Evolutionary conservation across 2,329 filamentous ascomycete genomes (phyloP).

Genomic region (Apiospora aurea): DNA sequence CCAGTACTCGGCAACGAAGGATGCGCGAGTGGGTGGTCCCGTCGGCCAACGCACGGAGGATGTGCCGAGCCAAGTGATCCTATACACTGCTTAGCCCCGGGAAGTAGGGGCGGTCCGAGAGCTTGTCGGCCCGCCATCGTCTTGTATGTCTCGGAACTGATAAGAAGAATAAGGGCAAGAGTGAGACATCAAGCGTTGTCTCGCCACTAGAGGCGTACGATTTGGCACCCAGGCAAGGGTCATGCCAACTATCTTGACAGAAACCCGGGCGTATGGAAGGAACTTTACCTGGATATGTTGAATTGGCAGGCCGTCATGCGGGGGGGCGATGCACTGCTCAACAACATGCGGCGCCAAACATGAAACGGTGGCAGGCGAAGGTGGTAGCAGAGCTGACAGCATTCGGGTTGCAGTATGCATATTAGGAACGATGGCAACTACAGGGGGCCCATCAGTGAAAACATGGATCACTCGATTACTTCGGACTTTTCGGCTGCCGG

Average conservation of each 20-base stretch:
- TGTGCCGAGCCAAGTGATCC: neutral
- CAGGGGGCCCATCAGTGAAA: neutral
- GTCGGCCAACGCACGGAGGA: neutral
- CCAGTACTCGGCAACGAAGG: neutral
- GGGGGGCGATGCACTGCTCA: neutral
- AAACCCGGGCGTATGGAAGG: neutral
- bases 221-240: slow-evolving; percentile 9
- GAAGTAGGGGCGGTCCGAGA: neutral
- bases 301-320: slow-evolving; percentile 3
- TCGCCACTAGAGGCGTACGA: neutral
- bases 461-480: neutral
- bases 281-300: neutral
- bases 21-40: slow-evolving; percentile 6
- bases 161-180: neutral
- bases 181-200: neutral
- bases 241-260: neutral
- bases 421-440: neutral
- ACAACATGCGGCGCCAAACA: neutral
- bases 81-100: neutral
- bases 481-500: neutral
- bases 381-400: neutral
- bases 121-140: neutral
- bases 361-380: neutral
- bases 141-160: neutral
- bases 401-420: neutral